phyloP scores from a whole-genome alignment of 2,329 filamentous ascomycete genomes.

The Diplodia seriata region DNA sequence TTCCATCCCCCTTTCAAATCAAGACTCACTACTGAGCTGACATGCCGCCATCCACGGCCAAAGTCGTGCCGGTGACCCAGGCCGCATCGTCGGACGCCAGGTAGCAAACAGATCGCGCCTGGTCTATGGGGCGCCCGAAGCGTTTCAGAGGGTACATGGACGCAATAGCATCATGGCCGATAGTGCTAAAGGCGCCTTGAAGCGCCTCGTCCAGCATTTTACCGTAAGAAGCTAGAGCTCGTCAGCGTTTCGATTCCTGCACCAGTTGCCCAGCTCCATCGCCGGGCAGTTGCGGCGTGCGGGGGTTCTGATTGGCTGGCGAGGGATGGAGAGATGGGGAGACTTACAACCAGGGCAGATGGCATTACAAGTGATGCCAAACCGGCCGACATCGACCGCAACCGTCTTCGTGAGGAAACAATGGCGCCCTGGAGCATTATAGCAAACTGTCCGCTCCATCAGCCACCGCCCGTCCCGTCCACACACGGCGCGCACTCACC shows the following conservation, averaged over 20 bases:
- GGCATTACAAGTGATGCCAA: conserved; percentile 52
- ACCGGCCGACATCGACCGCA: conserved; percentile 51
- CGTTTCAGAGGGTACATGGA: conserved; percentile 10
- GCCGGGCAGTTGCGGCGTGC: conserved; percentile 4
- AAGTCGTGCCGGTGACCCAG: conserved; percentile 51
- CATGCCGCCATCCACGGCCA: conserved; percentile 52
- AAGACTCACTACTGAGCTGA: background rate
- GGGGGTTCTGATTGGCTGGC: conserved; percentile 12
- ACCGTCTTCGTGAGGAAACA: conserved; percentile 54
- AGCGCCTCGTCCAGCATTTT: conserved; percentile 4
- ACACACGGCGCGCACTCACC: conserved; percentile 34
- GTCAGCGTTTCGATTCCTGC: background rate
- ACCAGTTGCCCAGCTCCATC: background rate
- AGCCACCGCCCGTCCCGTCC: background rate
- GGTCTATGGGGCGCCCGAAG: conserved; percentile 34
- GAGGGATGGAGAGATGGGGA: background rate
- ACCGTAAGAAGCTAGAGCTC: background rate
- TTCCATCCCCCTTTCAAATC: no score
- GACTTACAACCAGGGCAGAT: conserved; percentile 53
- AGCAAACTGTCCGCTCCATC: conserved; percentile 43
- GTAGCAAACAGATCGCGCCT: conserved; percentile 49
- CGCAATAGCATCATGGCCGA: background rate
- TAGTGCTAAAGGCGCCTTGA: background rate
- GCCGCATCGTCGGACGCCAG: conserved; percentile 53
- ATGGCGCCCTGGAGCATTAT: conserved; percentile 58